phyloP scores from a whole-genome alignment of 2,329 filamentous ascomycete genomes.

The Mollisiaceae sp. region DNA sequence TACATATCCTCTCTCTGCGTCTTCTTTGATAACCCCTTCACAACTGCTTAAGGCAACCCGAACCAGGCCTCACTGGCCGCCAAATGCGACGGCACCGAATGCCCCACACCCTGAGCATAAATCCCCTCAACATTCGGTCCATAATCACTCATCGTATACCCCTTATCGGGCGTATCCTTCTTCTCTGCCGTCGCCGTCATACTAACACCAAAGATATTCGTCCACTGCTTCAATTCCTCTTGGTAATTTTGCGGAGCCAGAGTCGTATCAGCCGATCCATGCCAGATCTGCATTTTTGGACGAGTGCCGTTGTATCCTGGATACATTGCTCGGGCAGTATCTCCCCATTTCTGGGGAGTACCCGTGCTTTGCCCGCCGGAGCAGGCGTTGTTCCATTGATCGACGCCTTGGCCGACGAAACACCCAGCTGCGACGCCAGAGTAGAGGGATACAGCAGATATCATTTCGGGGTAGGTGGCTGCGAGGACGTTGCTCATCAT shows the following conservation, averaged over 20 bases:
- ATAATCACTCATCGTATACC: conserved; percentile 27
- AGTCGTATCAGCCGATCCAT: conserved; percentile 46
- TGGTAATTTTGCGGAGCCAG: conserved; percentile 48
- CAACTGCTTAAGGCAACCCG: conserved; percentile 11
- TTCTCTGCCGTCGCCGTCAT: conserved; percentile 28
- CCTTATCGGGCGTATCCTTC: conserved; percentile 22
- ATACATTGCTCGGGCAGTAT: conserved; percentile 49
- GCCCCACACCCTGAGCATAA: conserved; percentile 32
- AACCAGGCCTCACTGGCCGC: conserved; percentile 30
- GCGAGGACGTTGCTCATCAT: conserved; percentile 57
- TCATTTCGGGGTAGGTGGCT: conserved; percentile 50
- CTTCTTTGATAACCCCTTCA: background rate
- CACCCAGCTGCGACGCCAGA: conserved; percentile 52
- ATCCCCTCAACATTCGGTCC: conserved; percentile 31
- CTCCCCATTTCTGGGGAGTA: conserved; percentile 54
- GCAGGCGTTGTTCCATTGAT: conserved; percentile 58
- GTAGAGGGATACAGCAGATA: conserved; percentile 51
- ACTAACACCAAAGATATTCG: conserved; percentile 47
- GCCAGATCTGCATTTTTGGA: conserved; percentile 38
- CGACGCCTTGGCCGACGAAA: conserved; percentile 50
- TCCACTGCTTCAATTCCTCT: conserved; percentile 54
- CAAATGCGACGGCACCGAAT: conserved; percentile 31
- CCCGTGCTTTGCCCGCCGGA: conserved; percentile 39
- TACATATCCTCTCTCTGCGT: background rate
- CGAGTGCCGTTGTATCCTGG: conserved; percentile 43